These are phyloP conservation scores for Medicago arabica DNA, from an alignment of 306 rosid species.

Conservation along the genomic window DNA sequence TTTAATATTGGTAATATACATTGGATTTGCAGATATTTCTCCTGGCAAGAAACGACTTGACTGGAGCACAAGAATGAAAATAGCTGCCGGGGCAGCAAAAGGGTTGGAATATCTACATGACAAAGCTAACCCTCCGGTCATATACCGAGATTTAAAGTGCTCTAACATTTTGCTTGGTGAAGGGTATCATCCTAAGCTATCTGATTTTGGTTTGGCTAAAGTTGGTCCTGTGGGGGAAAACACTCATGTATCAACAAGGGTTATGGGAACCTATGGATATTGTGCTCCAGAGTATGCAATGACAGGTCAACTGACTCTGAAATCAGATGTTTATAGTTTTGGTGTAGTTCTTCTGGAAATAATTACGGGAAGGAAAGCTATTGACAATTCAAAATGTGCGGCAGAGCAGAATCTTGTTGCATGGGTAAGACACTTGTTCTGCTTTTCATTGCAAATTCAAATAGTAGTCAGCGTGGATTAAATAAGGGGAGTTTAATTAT, in stretches of 20 bases:
- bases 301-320: slow-evolving; percentile 90
- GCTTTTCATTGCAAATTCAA: neutral
- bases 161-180: slow-evolving; percentile 92
- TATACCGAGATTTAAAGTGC: slow-evolving; percentile 89
- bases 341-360: slow-evolving; percentile 95
- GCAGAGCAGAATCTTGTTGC: slow-evolving; percentile 95
- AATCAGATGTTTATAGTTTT: slow-evolving; percentile 96
- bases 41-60: slow-evolving; percentile 76
- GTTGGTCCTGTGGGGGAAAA: slow-evolving; percentile 95
- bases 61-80: slow-evolving; percentile 92
- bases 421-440: slow-evolving; percentile 69
- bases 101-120: slow-evolving; percentile 92
- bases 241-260: slow-evolving; percentile 95
- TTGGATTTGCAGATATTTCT: slow-evolving; percentile 66
- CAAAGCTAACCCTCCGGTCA: slow-evolving; percentile 96
- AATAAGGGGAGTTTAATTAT: slow-evolving; percentile 15
- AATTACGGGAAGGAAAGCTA: slow-evolving; percentile 91
- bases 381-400: slow-evolving; percentile 74
- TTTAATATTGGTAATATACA: slow-evolving; percentile 28
- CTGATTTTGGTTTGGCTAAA: slow-evolving; percentile 95
- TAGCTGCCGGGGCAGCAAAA: slow-evolving; percentile 91
- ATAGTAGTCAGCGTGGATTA: slow-evolving; percentile 12
- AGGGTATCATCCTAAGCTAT: slow-evolving; percentile 84
- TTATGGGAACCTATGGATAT: slow-evolving; percentile 94
- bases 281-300: slow-evolving; percentile 96